phyloP scores from a whole-genome alignment of 2,329 filamentous ascomycete species.

The Oidium heveae region DNA sequence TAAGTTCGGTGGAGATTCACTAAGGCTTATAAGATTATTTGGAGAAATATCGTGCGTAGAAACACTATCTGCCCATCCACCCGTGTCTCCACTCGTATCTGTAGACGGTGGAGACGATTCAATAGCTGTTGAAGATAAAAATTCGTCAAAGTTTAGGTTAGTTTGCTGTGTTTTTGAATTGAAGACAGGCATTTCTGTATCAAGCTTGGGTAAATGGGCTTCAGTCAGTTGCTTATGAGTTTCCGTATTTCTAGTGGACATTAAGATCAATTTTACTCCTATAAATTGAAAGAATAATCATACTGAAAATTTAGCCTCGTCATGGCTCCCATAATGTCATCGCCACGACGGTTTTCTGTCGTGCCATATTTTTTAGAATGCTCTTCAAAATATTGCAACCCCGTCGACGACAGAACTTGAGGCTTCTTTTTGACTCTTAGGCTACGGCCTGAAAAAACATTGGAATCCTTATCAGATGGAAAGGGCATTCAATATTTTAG shows the following conservation, averaged over 20 bases:
- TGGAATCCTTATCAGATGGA: slow-evolving; percentile 14
- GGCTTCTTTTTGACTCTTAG: slow-evolving; percentile 7
- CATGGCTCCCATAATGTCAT: slow-evolving; percentile 12
- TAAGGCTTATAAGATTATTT: slow-evolving; percentile 18
- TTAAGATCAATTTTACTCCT: slow-evolving; percentile 3
- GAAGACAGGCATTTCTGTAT: background rate
- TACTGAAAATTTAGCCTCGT: slow-evolving; percentile 13
- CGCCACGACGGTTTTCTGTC: slow-evolving; percentile 11
- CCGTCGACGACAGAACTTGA: slow-evolving; percentile 8
- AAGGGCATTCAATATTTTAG: slow-evolving; percentile 15
- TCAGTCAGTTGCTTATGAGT: slow-evolving; percentile 4
- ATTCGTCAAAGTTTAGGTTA: background rate
- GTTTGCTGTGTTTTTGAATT: background rate
- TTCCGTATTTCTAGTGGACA: slow-evolving; percentile 6
- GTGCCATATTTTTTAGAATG: slow-evolving; percentile 14
- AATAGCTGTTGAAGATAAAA: slow-evolving; percentile 10
- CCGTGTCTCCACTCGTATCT: slow-evolving; percentile 15
- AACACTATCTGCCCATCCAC: slow-evolving; percentile 21
- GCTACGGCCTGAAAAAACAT: slow-evolving; percentile 5
- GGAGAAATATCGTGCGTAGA: slow-evolving; percentile 18
- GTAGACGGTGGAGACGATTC: slow-evolving; percentile 10
- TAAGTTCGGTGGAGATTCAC: slow-evolving; percentile 18
- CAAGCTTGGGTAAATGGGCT: slow-evolving; percentile 9
- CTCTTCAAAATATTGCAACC: slow-evolving; percentile 10
- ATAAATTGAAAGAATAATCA: background rate